Evolutionary conservation across 2,329 filamentous ascomycete genomes (phyloP), one percentile per base, ranked within the genome.

Genomic region (Calonectria pseudoturangicola): DNA sequence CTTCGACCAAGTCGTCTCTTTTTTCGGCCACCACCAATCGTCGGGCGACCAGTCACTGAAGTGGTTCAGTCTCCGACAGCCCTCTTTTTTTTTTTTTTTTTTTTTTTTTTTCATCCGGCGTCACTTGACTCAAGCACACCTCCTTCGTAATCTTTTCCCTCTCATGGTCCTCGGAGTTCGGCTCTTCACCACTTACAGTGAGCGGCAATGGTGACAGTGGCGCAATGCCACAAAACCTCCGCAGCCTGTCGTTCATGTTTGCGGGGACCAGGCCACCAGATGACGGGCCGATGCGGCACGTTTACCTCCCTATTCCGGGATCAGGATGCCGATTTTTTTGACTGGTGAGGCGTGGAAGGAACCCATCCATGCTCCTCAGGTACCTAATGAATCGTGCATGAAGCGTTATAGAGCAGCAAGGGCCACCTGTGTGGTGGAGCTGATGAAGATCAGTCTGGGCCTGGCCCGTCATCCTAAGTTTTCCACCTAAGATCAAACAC

Each of bases 21-120:
- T 66, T 71, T 66, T 33, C 27, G 36, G 47, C 7, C 10, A 2
- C 64, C 64, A 43, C 75, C 77, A 79, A 79, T 79, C 13, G 67
- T 58, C 27, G 56, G 56, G 15, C 25, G 30, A 54, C 56, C 75
- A 79, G 69, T 79, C 77, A 76, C 77, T 70, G 25, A 15, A 65
- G 66, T 28, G 47, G 28, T 67, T 73, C 60, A 43, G 27, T 39
- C 41, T 54, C 56, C 66, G 13, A 69, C 47, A 30, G 50, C 21
- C 39, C 36, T 64, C 9, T 33, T 15, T 69, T 16, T 41, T 45
- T 60, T 33, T 33, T 15, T 69, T 16, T 41, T 45, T 60, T 33
- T 33, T 21, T 21, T 33, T 33, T 15, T 69, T 16, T 41, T 45
- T 60, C 54, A 43, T 16, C 47, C 45, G 58, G 43, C 48, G 36